Evolutionary conservation across 371 early-diverging fungal genomes (phyloP).

Genomic region (Chytridiales sp.): DNA sequence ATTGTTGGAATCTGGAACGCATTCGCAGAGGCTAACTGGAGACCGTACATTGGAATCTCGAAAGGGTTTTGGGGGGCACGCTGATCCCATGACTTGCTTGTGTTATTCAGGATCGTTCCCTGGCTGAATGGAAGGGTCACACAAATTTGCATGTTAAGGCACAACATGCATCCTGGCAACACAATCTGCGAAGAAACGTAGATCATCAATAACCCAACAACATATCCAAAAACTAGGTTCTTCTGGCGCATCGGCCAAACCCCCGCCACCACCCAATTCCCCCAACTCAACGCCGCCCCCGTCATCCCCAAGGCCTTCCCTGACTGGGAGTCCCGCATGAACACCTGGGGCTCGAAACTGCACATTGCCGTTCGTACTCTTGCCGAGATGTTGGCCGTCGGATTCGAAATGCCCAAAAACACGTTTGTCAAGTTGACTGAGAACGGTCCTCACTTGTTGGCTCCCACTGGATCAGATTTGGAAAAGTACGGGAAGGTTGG

Average conservation of each 20-base stretch:
- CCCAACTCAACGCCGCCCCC: conserved; percentile 58
- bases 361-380: conserved; percentile 53
- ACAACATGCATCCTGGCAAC: too few relatives aligned
- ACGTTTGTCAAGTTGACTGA: conserved; percentile 54
- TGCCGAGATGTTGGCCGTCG: conserved; percentile 63
- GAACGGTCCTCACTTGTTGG: conserved; percentile 67
- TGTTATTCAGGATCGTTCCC: too few relatives aligned
- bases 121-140: too few relatives aligned
- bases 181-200: too few relatives aligned
- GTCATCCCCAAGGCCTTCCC: conserved; percentile 60
- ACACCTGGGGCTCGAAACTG: conserved; percentile 62
- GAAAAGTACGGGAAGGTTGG: conserved; percentile 56
- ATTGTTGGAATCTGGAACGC: too few relatives aligned
- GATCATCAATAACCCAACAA: background rate
- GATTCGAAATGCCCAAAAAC: conserved; percentile 55
- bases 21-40: too few relatives aligned
- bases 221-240: too few relatives aligned
- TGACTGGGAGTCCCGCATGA: conserved; percentile 56
- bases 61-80: too few relatives aligned
- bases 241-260: conserved; percentile 49
- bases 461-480: conserved; percentile 68
- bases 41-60: too few relatives aligned
- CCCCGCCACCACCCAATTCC: conserved; percentile 58
- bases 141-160: too few relatives aligned
- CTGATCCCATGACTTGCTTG: too few relatives aligned